A percentile compares a stretch with the other conserved stretches of the same genome.
phyloP scores from a whole-genome alignment of 225 moss, liverwort and hornwort species.

The Anthoceros angustus region DNA sequence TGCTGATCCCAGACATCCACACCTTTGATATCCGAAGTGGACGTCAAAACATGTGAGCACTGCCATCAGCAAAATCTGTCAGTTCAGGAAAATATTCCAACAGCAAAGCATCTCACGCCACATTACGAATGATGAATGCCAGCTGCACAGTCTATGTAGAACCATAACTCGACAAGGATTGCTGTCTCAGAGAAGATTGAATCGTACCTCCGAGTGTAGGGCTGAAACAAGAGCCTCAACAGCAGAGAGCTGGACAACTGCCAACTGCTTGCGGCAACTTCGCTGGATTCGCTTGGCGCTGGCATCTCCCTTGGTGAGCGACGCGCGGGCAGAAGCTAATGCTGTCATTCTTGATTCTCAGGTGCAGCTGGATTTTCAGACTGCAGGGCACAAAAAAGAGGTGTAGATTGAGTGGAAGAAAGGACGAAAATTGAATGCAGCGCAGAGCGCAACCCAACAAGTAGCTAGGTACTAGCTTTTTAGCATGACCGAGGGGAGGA shows the following conservation, averaged over 20 bases:
- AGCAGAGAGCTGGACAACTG: constrained; percentile 46
- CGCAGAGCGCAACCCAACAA: too few species aligned
- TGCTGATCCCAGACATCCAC: constrained; percentile 55
- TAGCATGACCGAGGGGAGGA: too few species aligned
- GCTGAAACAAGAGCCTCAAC: constrained; percentile 51
- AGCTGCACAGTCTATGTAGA: background rate
- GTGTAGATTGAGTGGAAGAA: background rate
- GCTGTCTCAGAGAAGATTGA: background rate
- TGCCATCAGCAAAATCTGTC: background rate
- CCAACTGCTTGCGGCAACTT: constrained; percentile 24
- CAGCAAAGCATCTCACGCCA: background rate
- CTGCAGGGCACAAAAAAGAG: background rate
- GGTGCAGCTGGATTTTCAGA: background rate
- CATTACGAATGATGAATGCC: background rate
- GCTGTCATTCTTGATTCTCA: background rate
- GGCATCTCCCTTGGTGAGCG: background rate
- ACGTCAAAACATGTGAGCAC: background rate
- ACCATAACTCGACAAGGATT: too few species aligned
- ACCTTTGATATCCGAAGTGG: constrained; percentile 26
- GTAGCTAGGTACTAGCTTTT: too few species aligned
- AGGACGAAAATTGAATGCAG: too few species aligned
- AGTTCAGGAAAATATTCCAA: constrained; percentile 8
- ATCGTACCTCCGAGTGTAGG: constrained; percentile 14
- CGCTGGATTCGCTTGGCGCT: constrained; percentile 5
- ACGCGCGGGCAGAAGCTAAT: background rate